phyloP scores from a whole-genome alignment of 495 filamentous ascomycete genomes.

The Mytilinidion resinicola region DNA sequence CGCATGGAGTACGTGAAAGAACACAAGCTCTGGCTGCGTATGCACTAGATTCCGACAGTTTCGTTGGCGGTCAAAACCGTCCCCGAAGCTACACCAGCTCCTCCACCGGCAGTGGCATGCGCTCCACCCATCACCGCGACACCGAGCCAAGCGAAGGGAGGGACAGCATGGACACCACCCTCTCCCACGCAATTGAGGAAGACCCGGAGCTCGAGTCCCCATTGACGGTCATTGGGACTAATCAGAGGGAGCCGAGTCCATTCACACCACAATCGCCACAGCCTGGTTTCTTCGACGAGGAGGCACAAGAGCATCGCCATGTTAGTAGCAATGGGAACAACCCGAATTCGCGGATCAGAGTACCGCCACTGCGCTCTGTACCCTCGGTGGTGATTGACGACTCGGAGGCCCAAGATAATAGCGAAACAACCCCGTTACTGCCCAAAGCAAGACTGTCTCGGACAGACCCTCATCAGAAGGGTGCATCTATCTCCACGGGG shows the following conservation, averaged over 20 bases:
- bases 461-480: background rate
- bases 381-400: slow-evolving; percentile 22
- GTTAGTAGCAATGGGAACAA: background rate
- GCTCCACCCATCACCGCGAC: background rate
- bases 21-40: slow-evolving; percentile 86
- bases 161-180: slow-evolving; percentile 23
- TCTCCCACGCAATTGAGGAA: slow-evolving; percentile 50
- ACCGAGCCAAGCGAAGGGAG: slow-evolving; percentile 14
- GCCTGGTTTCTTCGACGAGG: background rate
- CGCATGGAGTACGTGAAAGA: slow-evolving; percentile 74
- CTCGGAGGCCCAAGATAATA: slow-evolving; percentile 17
- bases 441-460: slow-evolving; percentile 36
- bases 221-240: slow-evolving; percentile 28
- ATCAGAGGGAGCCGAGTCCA: slow-evolving; percentile 9
- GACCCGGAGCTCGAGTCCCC: slow-evolving; percentile 55
- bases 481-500: no score
- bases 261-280: slow-evolving; percentile 15
- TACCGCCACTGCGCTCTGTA: slow-evolving; percentile 10
- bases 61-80: slow-evolving; percentile 18
- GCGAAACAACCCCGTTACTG: slow-evolving; percentile 43
- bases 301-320: background rate
- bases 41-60: slow-evolving; percentile 53
- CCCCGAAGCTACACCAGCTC: slow-evolving; percentile 18
- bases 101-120: no score
- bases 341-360: background rate